These are phyloP conservation scores for Silene coronaria DNA, from an alignment of 179 eudicot species.

Conservation along the genomic window DNA sequence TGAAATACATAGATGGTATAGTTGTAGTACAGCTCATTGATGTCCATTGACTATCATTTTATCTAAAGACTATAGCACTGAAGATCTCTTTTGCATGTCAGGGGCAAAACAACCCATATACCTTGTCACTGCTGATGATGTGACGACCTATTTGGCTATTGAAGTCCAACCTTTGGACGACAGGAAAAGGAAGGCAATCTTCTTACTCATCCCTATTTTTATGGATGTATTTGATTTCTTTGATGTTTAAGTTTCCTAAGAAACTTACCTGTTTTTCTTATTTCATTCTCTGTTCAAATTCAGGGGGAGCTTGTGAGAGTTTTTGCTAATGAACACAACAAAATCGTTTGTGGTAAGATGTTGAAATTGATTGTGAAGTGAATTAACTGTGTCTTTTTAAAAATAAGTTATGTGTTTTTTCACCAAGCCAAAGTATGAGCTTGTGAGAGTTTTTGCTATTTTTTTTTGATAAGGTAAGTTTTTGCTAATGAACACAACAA, in stretches of 20 bases:
- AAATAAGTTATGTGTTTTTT: too few species aligned
- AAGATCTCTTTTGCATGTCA: constrained; percentile 29
- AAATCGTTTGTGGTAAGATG: constrained; percentile 75
- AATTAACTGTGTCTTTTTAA: background rate
- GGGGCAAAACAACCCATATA: constrained; percentile 93
- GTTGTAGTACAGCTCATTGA: background rate
- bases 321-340: constrained; percentile 84
- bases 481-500: constrained; percentile 82
- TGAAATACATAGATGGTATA: constrained; percentile 82
- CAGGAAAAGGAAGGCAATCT: constrained; percentile 73
- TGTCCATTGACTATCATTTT: background rate
- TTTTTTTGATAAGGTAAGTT: too few species aligned
- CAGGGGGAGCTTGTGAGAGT: constrained; percentile 92
- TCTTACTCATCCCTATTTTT: background rate
- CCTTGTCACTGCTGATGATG: constrained; percentile 90
- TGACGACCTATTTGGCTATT: constrained; percentile 71
- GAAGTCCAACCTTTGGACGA: constrained; percentile 95
- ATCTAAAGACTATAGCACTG: constrained; percentile 17
- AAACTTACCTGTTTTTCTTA: background rate
- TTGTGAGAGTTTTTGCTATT: constrained; percentile 84
- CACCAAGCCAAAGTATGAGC: too few species aligned
- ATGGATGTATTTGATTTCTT: background rate
- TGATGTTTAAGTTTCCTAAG: background rate
- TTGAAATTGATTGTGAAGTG: background rate
- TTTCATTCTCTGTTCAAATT: constrained; percentile 14